Conservation (phyloP, 371 early-diverging fungal genomes). For the Haplosporangium sp. region DNA sequence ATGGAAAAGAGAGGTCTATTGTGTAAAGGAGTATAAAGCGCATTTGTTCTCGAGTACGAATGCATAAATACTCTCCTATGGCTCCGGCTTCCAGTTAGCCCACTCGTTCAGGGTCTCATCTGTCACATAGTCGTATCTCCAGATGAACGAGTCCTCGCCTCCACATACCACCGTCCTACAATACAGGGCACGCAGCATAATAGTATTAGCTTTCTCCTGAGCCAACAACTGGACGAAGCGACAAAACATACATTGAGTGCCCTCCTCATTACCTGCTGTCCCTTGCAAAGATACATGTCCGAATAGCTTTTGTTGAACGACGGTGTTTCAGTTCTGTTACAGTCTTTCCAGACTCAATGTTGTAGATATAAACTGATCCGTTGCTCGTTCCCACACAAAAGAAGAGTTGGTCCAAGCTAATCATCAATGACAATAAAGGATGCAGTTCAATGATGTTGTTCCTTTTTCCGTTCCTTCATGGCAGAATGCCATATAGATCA, state of each 20-base stretch:
- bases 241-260: too few species aligned
- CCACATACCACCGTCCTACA: constrained; percentile 76
- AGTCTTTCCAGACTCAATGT: constrained; percentile 70
- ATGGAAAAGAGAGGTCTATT: too few species aligned
- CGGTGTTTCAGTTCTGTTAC: constrained; percentile 79
- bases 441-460: neutral
- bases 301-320: constrained; percentile 81
- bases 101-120: constrained; percentile 79
- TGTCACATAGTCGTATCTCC: constrained; percentile 87
- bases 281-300: constrained; percentile 80
- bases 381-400: constrained; percentile 80
- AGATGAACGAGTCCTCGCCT: constrained; percentile 84
- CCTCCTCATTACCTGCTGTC: constrained; percentile 77
- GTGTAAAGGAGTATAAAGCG: too few species aligned
- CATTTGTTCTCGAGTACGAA: too few species aligned
- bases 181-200: neutral
- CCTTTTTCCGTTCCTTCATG: neutral
- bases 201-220: too few species aligned
- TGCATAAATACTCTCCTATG: too few species aligned
- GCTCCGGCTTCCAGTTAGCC: constrained; percentile 63
- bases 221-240: neutral
- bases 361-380: constrained; percentile 77
- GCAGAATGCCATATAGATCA: too few species aligned
- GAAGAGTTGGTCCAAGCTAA: constrained; percentile 72
- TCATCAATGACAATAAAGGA: neutral